Evolutionary conservation across 371 early-diverging fungal species (phyloP), one percentile per base, ranked within the genome.

Genomic region (Rhizopus arrhizus): DNA sequence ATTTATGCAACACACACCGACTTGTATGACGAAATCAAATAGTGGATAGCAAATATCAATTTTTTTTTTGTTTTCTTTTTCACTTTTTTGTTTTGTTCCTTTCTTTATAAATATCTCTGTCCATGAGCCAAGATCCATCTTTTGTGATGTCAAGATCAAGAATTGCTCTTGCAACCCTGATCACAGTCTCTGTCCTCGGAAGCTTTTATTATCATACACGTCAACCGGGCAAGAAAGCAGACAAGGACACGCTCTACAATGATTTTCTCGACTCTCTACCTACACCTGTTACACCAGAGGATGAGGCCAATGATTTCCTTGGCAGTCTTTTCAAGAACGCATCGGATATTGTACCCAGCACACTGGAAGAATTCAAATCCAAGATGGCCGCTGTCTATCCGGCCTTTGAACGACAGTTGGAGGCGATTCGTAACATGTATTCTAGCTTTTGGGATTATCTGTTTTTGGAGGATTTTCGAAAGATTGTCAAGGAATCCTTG

Each of bases 401-500:
- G 0, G 34, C 46, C 3, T 71, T 76, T 42, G 53, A 66, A 15
- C 46, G 29, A 11, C 77, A 76, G 35, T 49, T 76, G 0, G 67
- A 70, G 9, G 50, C 54, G 8, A 52, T 76, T 4, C 46, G 53
- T 15, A 59, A 76, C 41, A 69, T 69, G 51, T 76, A 73, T 49
- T 61, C 63, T 11, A 46, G 47, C 3, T 62, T 76, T 12, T 76
- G 77, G 77, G 71, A 76, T 2, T 66, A 66, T 5, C 45, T 76
- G 29, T 64, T 64, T 2, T 34, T 76, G 50, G 77, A 76, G 29
- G 77, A 76, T 0, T 76, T 76, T 48, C 50, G 63, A 42, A 53
- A 58, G 2, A 64, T 76, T 46, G 62, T 71, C 1, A 49, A 57
- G n/a, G 73, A 70, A 31, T 65, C 65, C 7, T 51, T 62, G n/a